A percentile compares a stretch with the other conserved stretches of the same genome.
Conservation (phyloP, 768 basidiomycete species). For the Russula compacta region DNA sequence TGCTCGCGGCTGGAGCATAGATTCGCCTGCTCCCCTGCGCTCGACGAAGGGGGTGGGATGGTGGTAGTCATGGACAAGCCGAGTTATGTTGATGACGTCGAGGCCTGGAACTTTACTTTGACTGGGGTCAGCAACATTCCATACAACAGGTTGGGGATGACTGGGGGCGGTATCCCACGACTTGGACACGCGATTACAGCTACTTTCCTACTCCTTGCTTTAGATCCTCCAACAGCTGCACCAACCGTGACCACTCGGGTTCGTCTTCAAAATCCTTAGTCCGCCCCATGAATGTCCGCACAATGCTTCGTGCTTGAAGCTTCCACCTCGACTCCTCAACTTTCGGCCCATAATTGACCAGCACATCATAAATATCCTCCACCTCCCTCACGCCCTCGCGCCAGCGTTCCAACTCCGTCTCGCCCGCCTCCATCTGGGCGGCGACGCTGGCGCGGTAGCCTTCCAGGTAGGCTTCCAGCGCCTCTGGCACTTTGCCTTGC, state of each 20-base stretch:
- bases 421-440: slow-evolving; percentile 51
- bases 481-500: slow-evolving; percentile 65
- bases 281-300: slow-evolving; percentile 82
- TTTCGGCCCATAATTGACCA: slow-evolving; percentile 75
- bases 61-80: neutral
- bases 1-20: neutral
- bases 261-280: slow-evolving; percentile 85
- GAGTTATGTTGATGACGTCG: neutral
- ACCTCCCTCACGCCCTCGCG: slow-evolving; percentile 70
- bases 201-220: slow-evolving; percentile 29
- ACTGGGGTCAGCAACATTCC: neutral
- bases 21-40: neutral
- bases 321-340: slow-evolving; percentile 62
- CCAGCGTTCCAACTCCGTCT: slow-evolving; percentile 62
- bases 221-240: slow-evolving; percentile 57
- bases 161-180: neutral
- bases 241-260: slow-evolving; percentile 67
- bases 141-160: neutral
- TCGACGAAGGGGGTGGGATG: neutral
- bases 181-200: neutral
- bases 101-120: neutral
- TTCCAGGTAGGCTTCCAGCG: slow-evolving; percentile 74
- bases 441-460: slow-evolving; percentile 71
- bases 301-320: slow-evolving; percentile 76
- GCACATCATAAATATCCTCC: slow-evolving; percentile 72